Conservation (phyloP, 2,329 filamentous ascomycete genomes). For the Elsinoe necatrix region DNA sequence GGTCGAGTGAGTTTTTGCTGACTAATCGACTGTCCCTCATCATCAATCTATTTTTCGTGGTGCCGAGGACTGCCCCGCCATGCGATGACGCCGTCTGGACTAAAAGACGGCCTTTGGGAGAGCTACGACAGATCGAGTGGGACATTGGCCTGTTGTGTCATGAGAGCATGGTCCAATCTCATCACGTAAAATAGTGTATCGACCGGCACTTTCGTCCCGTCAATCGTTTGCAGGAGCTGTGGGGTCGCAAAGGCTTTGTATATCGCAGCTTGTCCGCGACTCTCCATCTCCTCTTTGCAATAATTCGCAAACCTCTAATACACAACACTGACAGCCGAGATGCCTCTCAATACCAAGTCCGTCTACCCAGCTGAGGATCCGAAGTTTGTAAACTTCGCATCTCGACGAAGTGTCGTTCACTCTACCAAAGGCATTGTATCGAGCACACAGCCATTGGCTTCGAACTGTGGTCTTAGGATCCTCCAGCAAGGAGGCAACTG, state of each 20-base stretch:
- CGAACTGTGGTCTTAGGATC: slow-evolving; percentile 76
- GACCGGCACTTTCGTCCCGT: background rate
- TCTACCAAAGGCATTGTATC: slow-evolving; percentile 87
- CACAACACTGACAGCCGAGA: slow-evolving; percentile 20
- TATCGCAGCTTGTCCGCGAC: background rate
- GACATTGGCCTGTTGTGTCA: background rate
- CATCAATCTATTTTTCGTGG: background rate
- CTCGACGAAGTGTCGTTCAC: slow-evolving; percentile 83
- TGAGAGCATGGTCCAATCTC: background rate
- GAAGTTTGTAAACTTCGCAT: slow-evolving; percentile 59
- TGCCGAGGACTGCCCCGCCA: slow-evolving; percentile 12
- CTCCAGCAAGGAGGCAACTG: slow-evolving; percentile 87
- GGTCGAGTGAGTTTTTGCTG: no score
- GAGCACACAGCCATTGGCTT: slow-evolving; percentile 81
- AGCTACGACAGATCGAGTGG: slow-evolving; percentile 10
- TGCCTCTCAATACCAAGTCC: slow-evolving; percentile 43
- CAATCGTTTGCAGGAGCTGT: background rate
- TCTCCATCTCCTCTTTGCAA: background rate
- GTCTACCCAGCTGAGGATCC: slow-evolving; percentile 44
- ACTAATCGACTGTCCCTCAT: no score
- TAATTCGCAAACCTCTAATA: background rate
- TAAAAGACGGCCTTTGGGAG: slow-evolving; percentile 3
- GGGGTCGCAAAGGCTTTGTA: background rate
- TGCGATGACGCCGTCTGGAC: slow-evolving; percentile 2
- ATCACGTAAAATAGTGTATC: slow-evolving; percentile 12